Base-by-base conservation (phyloP, 148 eudicot species). In the Fagopyrum esculentum region DNA sequence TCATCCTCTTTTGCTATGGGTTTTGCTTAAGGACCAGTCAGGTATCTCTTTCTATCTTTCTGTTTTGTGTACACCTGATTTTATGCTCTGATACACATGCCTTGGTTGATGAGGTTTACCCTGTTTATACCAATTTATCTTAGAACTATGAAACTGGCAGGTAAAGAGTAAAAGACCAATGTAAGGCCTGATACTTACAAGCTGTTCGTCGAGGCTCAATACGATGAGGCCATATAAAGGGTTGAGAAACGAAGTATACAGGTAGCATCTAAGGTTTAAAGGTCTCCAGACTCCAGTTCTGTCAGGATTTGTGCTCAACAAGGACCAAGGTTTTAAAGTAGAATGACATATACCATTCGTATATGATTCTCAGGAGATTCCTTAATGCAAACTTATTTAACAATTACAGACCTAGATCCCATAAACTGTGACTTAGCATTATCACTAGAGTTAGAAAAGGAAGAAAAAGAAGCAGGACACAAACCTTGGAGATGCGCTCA, bases 401-500 rank as follows among this genome's bases (percentile, higher is more conserved):
- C 46, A 40, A 40, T 40, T 13, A 13, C 5, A 43, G 19, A 66
- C 45, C n/a, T 66, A 66, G 47, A 63, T 63, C 69, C 4, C 43
- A 63, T 63, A 11, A 26, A 63, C 11, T 6, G 30, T 5, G 46
- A 66, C 17, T 15, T 66, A 12, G 71, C 47, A n/a, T 29, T 5
- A 13, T 4, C 43, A 46, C 46, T 66, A 40, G 9, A 66, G 9
- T 43, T 66, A 15, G 6, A 15, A 66, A 66, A 40, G 46, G 45
- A 26, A 60, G 5, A 35, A 9, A 22, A 60, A 19, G 40, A 74
- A 17, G 48, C 46, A 75, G 51, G 9, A 45, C 30, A 52, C 71
- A 72, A 73, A 93, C 98, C 89, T 93, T 93, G 45, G 93, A 86
- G n/a, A 93, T 72, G 77, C 93, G 91, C 83, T 93, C 97, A 69